Evolutionary conservation across 1,284 basidiomycete species (phyloP).

Genomic region (Melampsora americana): DNA sequence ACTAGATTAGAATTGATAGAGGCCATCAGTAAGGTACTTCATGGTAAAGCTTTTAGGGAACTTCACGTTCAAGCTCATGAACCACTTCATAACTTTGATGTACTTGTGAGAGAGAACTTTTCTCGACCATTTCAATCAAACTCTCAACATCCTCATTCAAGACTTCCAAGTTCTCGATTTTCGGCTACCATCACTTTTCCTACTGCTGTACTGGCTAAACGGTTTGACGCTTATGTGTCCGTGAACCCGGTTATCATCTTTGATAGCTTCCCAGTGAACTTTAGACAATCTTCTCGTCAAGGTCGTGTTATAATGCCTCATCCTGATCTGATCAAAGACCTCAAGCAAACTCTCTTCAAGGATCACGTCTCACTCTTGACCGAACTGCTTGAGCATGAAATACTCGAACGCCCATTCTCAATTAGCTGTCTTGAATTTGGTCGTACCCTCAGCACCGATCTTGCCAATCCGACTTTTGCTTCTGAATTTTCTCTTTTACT

Average conservation of each 20-base stretch:
- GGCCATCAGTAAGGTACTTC: neutral
- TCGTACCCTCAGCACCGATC: neutral
- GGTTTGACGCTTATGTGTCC: neutral
- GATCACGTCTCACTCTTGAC: neutral
- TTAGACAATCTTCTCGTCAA: neutral
- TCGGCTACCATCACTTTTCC: neutral
- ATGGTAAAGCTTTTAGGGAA: neutral
- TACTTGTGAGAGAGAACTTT: neutral
- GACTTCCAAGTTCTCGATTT: neutral
- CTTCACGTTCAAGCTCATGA: neutral
- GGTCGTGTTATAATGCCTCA: constrained; percentile 2
- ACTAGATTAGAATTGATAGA: constrained; percentile 12
- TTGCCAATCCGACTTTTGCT: neutral
- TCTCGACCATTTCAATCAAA: neutral
- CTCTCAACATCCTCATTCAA: neutral
- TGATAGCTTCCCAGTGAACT: neutral
- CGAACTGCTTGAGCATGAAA: constrained; percentile 1
- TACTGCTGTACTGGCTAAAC: constrained; percentile 7
- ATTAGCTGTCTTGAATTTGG: constrained; percentile 5
- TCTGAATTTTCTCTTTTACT: neutral
- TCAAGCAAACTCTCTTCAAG: constrained; percentile 7
- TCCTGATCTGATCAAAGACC: neutral
- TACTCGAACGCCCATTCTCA: neutral
- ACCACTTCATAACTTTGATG: constrained; percentile 6
- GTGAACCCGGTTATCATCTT: neutral